Conservation (phyloP, 352 stramenopile species). For the Hyaloperonospora brassicae region DNA sequence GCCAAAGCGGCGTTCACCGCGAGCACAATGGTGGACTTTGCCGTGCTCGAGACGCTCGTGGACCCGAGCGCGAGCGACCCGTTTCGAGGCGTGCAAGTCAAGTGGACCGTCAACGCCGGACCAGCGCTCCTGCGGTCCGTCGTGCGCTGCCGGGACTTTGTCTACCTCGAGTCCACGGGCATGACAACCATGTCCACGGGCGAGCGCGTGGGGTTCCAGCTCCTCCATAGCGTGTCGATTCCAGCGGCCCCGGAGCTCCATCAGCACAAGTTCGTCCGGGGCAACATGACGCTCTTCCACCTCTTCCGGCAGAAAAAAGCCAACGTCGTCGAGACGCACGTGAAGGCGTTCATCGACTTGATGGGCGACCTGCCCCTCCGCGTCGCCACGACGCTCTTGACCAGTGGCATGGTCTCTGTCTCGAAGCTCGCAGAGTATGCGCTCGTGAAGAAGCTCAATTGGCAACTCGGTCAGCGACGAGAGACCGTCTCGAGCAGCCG, state of each 20-base stretch:
- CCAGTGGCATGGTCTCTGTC: conserved; percentile 26
- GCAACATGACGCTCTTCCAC: conserved; percentile 42
- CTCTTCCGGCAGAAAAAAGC: conserved; percentile 40
- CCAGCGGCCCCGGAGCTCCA: conserved; percentile 26
- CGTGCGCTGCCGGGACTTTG: conserved; percentile 47
- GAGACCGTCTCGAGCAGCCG: conserved; percentile 3
- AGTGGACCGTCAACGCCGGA: conserved; percentile 48
- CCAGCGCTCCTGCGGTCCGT: conserved; percentile 34
- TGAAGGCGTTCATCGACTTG: conserved; percentile 32
- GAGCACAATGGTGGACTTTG: conserved; percentile 38
- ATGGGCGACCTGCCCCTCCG: conserved; percentile 31
- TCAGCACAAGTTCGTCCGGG: conserved; percentile 35
- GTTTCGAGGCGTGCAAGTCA: conserved; percentile 37
- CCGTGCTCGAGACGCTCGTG: conserved; percentile 32
- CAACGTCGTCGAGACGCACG: conserved; percentile 31
- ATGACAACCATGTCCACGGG: conserved; percentile 30
- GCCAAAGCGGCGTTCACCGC: conserved; percentile 29
- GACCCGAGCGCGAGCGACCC: conserved; percentile 31
- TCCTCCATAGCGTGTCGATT: conserved; percentile 29
- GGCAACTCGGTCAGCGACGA: conserved; percentile 17
- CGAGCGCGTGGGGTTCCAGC: conserved; percentile 36
- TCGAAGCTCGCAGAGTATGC: conserved; percentile 29
- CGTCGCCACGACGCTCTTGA: conserved; percentile 23
- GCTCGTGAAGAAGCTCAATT: conserved; percentile 31
- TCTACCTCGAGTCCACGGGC: conserved; percentile 46